These are phyloP conservation scores for Phialocephala sp. DNA, from an alignment of 2,329 filamentous ascomycete species.

Conservation along the genomic window DNA sequence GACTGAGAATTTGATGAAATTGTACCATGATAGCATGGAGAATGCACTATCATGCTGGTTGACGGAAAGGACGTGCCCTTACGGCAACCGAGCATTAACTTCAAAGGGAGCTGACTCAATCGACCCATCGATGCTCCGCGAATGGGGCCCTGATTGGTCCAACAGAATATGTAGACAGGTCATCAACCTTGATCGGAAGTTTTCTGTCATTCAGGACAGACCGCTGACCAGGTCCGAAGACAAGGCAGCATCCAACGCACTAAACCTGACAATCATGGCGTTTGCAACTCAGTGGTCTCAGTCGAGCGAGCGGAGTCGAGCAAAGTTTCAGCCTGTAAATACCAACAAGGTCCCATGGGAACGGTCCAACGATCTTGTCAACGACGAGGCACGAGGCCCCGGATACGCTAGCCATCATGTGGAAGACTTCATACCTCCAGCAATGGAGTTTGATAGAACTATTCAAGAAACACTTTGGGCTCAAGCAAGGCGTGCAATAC, in stretches of 20 bases:
- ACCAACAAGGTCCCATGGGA: not conserved
- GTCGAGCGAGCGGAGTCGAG: slow-evolving; percentile 40
- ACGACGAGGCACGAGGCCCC: not conserved
- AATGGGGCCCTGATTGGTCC: slow-evolving; percentile 50
- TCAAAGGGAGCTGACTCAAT: not conserved
- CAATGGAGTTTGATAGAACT: not conserved
- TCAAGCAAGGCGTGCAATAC: slow-evolving; percentile 25
- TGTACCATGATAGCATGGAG: slow-evolving; percentile 61
- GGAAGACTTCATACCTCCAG: not conserved
- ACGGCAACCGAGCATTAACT: slow-evolving; percentile 42
- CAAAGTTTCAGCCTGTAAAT: slow-evolving; percentile 22
- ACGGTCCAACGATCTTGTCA: not conserved
- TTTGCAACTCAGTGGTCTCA: slow-evolving; percentile 59
- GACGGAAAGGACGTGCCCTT: slow-evolving; percentile 59
- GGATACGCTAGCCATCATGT: not conserved
- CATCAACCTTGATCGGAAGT: slow-evolving; percentile 52
- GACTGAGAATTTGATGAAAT: slow-evolving; percentile 51
- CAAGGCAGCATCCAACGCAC: slow-evolving; percentile 48
- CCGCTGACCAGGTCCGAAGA: not conserved
- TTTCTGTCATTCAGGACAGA: not conserved
- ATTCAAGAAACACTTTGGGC: slow-evolving; percentile 2
- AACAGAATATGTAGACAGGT: slow-evolving; percentile 58
- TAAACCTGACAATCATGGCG: slow-evolving; percentile 56
- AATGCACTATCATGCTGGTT: slow-evolving; percentile 60
- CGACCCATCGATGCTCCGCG: not conserved